Evolutionary conservation across 139 green algal genomes (phyloP).

Genomic region (Haematococcus lacustris): DNA sequence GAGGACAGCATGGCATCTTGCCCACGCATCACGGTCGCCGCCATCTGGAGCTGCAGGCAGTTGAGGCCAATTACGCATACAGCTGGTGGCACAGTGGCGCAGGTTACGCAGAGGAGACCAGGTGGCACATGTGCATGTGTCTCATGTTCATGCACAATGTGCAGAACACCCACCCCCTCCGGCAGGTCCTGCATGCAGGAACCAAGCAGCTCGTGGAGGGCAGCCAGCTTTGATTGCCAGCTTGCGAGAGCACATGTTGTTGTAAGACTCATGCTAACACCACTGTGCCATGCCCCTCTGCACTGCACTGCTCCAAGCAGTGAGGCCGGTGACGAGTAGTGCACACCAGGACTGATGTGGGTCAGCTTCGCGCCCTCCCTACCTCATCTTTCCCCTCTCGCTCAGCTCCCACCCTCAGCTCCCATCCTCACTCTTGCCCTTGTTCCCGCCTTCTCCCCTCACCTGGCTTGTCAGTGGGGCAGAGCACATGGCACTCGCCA

Average conservation of each 20-base stretch:
- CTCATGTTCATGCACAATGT: not conserved
- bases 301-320: too few species aligned
- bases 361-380: not conserved
- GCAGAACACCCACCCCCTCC: not conserved
- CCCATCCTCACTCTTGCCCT: not conserved
- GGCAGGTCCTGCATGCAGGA: too few species aligned
- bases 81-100: not conserved
- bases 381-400: too few species aligned
- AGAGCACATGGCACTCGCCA: conserved; percentile 5
- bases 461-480: conserved; percentile 18
- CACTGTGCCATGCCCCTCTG: not conserved
- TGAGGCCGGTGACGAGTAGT: not conserved
- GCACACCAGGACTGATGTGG: not conserved
- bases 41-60: conserved; percentile 5
- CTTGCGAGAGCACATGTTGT: not conserved
- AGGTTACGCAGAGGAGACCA: not conserved
- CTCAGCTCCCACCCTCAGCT: too few species aligned
- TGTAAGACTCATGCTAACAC: not conserved
- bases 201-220: too few species aligned
- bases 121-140: not conserved
- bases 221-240: not conserved
- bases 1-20: conserved; percentile 32
- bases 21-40: not conserved
- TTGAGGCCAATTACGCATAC: not conserved
- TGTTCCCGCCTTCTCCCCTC: not conserved